Evolutionary conservation across 495 filamentous ascomycete genomes (phyloP).

Genomic region (Podospora pseudopauciseta): DNA sequence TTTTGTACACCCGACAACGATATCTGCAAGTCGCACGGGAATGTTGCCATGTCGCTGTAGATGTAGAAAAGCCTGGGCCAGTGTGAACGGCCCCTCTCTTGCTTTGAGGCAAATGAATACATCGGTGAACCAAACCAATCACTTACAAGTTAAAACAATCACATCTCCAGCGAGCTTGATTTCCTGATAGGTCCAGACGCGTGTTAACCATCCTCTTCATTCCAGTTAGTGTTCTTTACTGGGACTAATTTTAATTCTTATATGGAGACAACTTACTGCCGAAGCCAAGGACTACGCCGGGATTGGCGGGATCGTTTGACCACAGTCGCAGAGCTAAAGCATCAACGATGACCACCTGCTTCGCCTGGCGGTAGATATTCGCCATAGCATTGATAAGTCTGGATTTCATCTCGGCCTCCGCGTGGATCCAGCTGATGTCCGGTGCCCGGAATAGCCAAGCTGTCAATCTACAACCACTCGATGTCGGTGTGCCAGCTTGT

Average conservation of each 20-base stretch:
- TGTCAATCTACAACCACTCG: constrained; percentile 10
- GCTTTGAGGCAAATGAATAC: background rate
- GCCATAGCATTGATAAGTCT: constrained; percentile 11
- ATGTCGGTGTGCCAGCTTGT: background rate
- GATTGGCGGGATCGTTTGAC: background rate
- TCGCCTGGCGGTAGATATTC: constrained; percentile 1
- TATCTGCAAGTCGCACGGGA: background rate
- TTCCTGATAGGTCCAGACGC: constrained; percentile 12
- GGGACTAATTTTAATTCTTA: no score
- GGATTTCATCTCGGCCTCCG: background rate
- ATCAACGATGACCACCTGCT: constrained; percentile 1
- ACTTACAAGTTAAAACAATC: background rate
- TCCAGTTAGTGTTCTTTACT: no score
- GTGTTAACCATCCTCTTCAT: constrained; percentile 4
- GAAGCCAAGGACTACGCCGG: background rate
- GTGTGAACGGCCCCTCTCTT: background rate
- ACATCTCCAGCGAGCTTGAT: constrained; percentile 1
- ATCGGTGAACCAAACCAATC: background rate
- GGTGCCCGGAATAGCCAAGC: constrained; percentile 7
- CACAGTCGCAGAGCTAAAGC: background rate
- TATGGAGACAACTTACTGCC: constrained; percentile 4
- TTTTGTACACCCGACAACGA: background rate
- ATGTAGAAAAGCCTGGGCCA: background rate
- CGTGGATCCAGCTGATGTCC: background rate
- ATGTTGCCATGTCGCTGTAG: background rate